A percentile compares a stretch with the other conserved stretches of the same genome.
phyloP scores from a whole-genome alignment of 305 asterid species.

The Fraxinus floribunda region DNA sequence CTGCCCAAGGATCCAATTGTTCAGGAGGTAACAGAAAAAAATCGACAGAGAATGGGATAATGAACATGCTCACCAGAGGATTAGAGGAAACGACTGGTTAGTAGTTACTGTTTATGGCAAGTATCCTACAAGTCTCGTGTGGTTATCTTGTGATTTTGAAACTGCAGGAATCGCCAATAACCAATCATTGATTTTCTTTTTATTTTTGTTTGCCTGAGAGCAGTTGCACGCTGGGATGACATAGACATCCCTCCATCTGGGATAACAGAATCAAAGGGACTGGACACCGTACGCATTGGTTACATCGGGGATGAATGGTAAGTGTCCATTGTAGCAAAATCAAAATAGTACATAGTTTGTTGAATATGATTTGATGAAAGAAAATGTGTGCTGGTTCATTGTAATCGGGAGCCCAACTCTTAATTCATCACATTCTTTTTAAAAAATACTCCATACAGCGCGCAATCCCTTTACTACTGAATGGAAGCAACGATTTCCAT shows the following conservation, averaged over 20 bases:
- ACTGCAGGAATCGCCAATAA: neutral
- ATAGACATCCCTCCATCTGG: slow-evolving; percentile 33
- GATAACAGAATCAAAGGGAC: slow-evolving; percentile 32
- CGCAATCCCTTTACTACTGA: too few relatives aligned
- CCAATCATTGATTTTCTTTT: neutral
- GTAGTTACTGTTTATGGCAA: neutral
- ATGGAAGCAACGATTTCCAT: too few relatives aligned
- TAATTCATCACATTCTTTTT: neutral
- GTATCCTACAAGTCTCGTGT: neutral
- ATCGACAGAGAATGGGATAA: slow-evolving; percentile 33
- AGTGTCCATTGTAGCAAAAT: slow-evolving; percentile 26
- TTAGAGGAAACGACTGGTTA: slow-evolving; percentile 63
- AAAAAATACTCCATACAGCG: neutral
- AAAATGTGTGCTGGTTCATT: neutral
- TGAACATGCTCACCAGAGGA: slow-evolving; percentile 65
- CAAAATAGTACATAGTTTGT: neutral
- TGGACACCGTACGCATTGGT: slow-evolving; percentile 54
- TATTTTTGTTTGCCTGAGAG: slow-evolving; percentile 23
- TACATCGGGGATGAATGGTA: slow-evolving; percentile 88
- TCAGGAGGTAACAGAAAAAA: slow-evolving; percentile 23
- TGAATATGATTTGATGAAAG: neutral
- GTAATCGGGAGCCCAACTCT: neutral
- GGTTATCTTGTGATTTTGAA: neutral
- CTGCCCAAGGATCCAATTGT: slow-evolving; percentile 28
- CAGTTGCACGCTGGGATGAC: slow-evolving; percentile 93